phyloP scores from a whole-genome alignment of 2,329 filamentous ascomycete species.

The Hypoxylon sp. region DNA sequence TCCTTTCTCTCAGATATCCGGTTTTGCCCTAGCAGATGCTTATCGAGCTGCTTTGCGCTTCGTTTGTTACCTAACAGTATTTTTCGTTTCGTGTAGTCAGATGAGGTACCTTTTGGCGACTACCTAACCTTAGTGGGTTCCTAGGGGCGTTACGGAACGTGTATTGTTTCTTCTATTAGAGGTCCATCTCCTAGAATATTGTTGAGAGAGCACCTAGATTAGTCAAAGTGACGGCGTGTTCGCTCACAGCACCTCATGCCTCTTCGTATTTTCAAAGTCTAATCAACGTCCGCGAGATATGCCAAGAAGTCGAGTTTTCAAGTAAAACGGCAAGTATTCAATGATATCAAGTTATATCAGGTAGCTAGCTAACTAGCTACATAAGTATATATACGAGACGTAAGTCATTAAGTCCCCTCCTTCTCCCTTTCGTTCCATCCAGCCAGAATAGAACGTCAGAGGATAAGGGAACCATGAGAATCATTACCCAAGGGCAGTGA shows the following conservation, averaged over 20 bases:
- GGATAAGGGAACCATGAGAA: constrained; percentile 11
- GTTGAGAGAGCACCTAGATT: background rate
- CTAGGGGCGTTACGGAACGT: constrained; percentile 8
- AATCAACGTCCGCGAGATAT: background rate
- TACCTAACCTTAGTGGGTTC: background rate
- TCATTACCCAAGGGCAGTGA: constrained; percentile 15
- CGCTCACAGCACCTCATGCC: background rate
- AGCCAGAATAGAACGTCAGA: background rate
- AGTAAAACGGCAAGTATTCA: background rate
- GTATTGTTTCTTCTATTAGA: background rate
- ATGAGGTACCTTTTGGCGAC: constrained; percentile 1
- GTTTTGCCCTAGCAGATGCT: constrained; percentile 4
- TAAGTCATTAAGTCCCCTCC: constrained; percentile 23
- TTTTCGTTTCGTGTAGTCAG: constrained; percentile 12
- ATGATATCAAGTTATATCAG: background rate
- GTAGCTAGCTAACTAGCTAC: constrained; percentile 4
- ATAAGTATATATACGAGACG: constrained; percentile 14
- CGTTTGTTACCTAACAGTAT: background rate
- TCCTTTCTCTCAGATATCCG: constrained; percentile 24
- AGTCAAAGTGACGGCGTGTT: background rate
- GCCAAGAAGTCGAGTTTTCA: background rate
- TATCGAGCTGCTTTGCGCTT: constrained; percentile 3
- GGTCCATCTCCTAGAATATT: constrained; percentile 3
- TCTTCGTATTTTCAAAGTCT: background rate
- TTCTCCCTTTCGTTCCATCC: background rate